Conservation (phyloP, 108 stramenopile genomes). For the Fragilaria radians region DNA sequence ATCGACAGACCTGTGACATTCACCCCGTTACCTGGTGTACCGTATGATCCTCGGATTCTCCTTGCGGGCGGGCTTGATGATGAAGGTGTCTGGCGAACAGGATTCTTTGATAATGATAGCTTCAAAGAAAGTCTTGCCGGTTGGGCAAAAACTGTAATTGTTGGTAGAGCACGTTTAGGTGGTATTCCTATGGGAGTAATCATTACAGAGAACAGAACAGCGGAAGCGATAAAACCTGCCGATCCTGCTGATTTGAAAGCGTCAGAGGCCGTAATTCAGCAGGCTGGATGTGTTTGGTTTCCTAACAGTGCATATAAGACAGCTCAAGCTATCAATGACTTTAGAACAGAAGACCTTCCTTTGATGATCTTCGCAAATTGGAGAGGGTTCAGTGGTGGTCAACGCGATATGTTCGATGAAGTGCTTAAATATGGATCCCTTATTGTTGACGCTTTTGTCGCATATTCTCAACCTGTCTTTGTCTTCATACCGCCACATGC, state of each 20-base stretch:
- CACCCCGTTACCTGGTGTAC: conserved; percentile 65
- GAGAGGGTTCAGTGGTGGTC: conserved; percentile 99
- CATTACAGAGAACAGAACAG: conserved; percentile 93
- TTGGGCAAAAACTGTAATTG: conserved; percentile 98
- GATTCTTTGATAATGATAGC: conserved; percentile 96
- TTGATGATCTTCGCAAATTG: conserved; percentile 99
- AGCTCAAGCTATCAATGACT: conserved; percentile 97
- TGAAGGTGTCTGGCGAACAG: conserved; percentile 76
- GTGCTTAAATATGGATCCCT: conserved; percentile 97
- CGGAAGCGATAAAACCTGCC: conserved; percentile 91
- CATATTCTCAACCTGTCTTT: conserved; percentile 96
- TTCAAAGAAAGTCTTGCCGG: conserved; percentile 95
- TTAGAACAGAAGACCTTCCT: conserved; percentile 95
- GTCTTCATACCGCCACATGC: conserved; percentile 99
- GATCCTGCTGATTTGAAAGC: conserved; percentile 97
- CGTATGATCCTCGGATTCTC: conserved; percentile 92
- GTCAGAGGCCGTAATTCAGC: conserved; percentile 84
- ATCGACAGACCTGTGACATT: conserved; percentile 88
- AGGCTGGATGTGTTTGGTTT: conserved; percentile 99
- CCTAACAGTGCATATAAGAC: conserved; percentile 99
- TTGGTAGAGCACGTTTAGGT: conserved; percentile 95
- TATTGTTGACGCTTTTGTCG: conserved; percentile 98
- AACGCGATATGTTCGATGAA: conserved; percentile 99
- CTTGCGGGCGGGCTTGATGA: conserved; percentile 78
- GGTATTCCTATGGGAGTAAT: conserved; percentile 98